Percentiles rank a stretch among this genome's conserved stretches.
Evolutionary conservation across 805 yeast genomes (phyloP).

Genomic region (Lipomyces yamanashiensis): DNA sequence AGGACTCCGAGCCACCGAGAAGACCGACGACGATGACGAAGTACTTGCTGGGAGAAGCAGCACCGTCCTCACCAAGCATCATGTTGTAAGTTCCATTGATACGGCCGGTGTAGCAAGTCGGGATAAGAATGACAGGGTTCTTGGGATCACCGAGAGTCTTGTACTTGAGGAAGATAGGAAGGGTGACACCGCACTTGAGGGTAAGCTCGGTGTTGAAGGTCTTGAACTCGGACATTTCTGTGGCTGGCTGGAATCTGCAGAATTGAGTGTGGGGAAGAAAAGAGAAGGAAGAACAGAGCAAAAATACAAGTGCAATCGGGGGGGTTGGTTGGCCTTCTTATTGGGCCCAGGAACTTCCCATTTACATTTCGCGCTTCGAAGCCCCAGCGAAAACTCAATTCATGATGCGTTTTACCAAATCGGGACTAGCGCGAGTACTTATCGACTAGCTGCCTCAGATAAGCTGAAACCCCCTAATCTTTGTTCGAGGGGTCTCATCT

Average conservation of each 20-base stretch:
- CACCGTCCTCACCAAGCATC: slow-evolving; percentile 32
- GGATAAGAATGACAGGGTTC: slow-evolving; percentile 36
- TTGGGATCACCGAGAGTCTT: slow-evolving; percentile 36
- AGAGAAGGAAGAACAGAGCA: background rate
- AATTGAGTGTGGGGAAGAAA: slow-evolving; percentile 27
- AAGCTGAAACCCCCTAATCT: background rate
- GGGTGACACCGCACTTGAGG: slow-evolving; percentile 35
- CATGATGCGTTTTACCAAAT: background rate
- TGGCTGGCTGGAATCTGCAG: background rate
- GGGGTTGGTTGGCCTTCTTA: background rate
- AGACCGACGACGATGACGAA: slow-evolving; percentile 36
- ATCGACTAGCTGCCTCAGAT: slow-evolving; percentile 1
- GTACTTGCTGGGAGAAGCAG: slow-evolving; percentile 33
- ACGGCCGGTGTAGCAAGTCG: slow-evolving; percentile 37
- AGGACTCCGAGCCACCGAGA: slow-evolving; percentile 37
- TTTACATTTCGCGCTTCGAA: background rate
- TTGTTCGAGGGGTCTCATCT: background rate
- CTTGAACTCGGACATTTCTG: slow-evolving; percentile 30
- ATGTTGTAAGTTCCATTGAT: slow-evolving; percentile 30
- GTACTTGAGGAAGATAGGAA: slow-evolving; percentile 34
- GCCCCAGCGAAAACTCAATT: slow-evolving; percentile 4
- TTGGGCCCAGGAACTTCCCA: slow-evolving; percentile 5
- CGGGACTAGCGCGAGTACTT: slow-evolving; percentile 9
- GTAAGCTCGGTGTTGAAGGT: slow-evolving; percentile 32
- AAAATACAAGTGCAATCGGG: background rate